A percentile compares a stretch with the other conserved stretches of the same genome.
phyloP scores from a whole-genome alignment of 768 basidiomycete species.

The Boletales sp. region DNA sequence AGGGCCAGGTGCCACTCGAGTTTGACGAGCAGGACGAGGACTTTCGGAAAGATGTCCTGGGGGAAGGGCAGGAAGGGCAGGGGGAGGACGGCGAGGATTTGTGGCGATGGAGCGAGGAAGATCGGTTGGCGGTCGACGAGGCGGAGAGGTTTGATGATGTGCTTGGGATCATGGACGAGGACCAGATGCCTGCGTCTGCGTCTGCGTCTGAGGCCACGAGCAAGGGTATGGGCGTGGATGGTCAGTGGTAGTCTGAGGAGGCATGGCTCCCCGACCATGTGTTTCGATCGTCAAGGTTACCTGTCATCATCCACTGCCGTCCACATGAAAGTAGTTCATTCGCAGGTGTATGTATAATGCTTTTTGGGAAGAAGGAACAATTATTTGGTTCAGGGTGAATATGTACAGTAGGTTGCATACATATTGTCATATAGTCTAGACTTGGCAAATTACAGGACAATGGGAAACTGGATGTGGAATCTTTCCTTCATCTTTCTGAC shows the following conservation, averaged over 20 bases:
- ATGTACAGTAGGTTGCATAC: too few relatives aligned
- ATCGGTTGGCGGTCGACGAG: constrained; percentile 29
- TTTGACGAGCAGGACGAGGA: constrained; percentile 74
- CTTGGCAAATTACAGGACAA: too few relatives aligned
- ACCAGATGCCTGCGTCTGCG: constrained; percentile 21
- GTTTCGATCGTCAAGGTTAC: neutral
- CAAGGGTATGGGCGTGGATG: neutral
- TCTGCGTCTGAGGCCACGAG: constrained; percentile 1
- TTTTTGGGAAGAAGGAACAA: too few relatives aligned
- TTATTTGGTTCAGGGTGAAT: too few relatives aligned
- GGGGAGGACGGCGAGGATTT: constrained; percentile 16
- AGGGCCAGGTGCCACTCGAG: constrained; percentile 37
- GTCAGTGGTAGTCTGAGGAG: neutral
- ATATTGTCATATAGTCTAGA: too few relatives aligned
- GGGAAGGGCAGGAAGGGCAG: neutral
- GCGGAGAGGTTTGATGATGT: constrained; percentile 33
- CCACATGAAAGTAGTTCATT: too few relatives aligned
- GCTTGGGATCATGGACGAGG: constrained; percentile 32
- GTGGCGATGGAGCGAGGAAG: constrained; percentile 29
- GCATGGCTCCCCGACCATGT: too few relatives aligned
- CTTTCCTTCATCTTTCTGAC: too few relatives aligned
- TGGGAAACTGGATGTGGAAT: too few relatives aligned
- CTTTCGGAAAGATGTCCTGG: constrained; percentile 31
- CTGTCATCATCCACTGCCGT: too few relatives aligned
- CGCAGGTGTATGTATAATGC: too few relatives aligned